These are phyloP conservation scores for Hypocrella siamensis DNA, from an alignment of 2,329 filamentous ascomycete genomes.

Conservation along the genomic window DNA sequence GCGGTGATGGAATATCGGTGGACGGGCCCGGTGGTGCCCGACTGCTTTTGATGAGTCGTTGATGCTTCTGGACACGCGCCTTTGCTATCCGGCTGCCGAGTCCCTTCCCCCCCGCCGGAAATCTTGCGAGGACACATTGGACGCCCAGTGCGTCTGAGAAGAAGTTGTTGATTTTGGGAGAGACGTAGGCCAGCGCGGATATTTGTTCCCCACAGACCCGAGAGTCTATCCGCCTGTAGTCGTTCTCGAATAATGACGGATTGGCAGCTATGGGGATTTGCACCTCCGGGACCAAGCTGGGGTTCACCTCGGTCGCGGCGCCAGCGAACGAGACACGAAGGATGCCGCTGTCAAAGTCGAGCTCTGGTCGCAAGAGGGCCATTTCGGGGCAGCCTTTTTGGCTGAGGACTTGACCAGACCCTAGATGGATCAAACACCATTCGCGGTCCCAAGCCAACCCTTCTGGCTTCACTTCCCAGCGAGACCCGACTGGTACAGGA, in stretches of 20 bases:
- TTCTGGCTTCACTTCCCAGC: slow-evolving; percentile 68
- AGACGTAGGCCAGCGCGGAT: slow-evolving; percentile 53
- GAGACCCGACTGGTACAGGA: slow-evolving; percentile 41
- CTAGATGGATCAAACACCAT: slow-evolving; percentile 85
- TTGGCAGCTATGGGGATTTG: slow-evolving; percentile 52
- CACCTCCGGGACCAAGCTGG: slow-evolving; percentile 16
- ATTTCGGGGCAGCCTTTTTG: slow-evolving; percentile 83
- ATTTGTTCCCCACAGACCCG: slow-evolving; percentile 76
- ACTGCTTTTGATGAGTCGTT: slow-evolving; percentile 14
- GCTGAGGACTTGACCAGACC: slow-evolving; percentile 68
- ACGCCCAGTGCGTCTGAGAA: slow-evolving; percentile 63
- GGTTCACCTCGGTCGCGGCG: background rate
- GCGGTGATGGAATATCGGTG: slow-evolving; percentile 35
- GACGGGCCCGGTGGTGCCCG: slow-evolving; percentile 35
- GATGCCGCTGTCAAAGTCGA: slow-evolving; percentile 55
- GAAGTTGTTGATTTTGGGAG: slow-evolving; percentile 51
- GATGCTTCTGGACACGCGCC: slow-evolving; percentile 47
- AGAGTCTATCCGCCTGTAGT: slow-evolving; percentile 31
- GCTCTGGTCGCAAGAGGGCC: slow-evolving; percentile 60
- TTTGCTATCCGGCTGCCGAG: slow-evolving; percentile 54
- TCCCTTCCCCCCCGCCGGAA: slow-evolving; percentile 51
- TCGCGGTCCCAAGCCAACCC: slow-evolving; percentile 90
- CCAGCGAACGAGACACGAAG: slow-evolving; percentile 44
- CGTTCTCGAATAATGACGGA: slow-evolving; percentile 35
- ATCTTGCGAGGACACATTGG: slow-evolving; percentile 70